phyloP scores from a whole-genome alignment of 768 basidiomycete species.

The Psilocybe tampanensis region DNA sequence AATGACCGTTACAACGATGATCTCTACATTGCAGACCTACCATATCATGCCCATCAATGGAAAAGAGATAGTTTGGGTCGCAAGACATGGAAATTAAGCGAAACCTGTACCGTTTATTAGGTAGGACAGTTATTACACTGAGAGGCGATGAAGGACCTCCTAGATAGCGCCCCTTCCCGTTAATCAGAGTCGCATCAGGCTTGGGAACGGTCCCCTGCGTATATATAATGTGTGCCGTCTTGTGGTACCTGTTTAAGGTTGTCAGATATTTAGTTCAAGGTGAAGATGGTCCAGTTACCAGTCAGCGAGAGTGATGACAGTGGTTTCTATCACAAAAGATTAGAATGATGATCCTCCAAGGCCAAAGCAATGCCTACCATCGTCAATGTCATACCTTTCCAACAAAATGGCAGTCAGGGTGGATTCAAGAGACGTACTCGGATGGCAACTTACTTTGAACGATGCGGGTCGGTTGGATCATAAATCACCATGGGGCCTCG shows the following conservation, averaged over 20 bases:
- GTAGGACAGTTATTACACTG: conserved; percentile 38
- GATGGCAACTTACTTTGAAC: conserved; percentile 8
- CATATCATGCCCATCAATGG: conserved; percentile 47
- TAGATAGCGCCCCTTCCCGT: conserved; percentile 47
- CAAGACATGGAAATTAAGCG: conserved; percentile 50
- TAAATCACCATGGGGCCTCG: conserved; percentile 51
- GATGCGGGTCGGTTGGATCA: conserved; percentile 40
- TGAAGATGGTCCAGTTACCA: conserved; percentile 27
- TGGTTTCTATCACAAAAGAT: conserved; percentile 30
- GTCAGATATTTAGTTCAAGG: not conserved
- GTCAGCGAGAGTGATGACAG: conserved; percentile 44
- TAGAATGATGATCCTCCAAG: not conserved
- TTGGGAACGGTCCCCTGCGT: conserved; percentile 24
- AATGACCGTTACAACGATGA: not conserved
- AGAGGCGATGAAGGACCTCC: conserved; percentile 36
- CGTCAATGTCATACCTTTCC: conserved; percentile 13
- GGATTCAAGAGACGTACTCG: not conserved
- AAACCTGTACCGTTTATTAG: conserved; percentile 46
- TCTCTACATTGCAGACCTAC: conserved; percentile 13
- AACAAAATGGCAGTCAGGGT: not conserved
- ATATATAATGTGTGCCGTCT: conserved; percentile 23
- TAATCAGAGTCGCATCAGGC: conserved; percentile 43
- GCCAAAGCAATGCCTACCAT: conserved; percentile 13
- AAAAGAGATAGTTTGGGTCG: conserved; percentile 44
- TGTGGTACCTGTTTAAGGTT: conserved; percentile 30